These are phyloP conservation scores for Tetrapisispora namnaoensis DNA, from an alignment of 805 yeast genomes.

Conservation along the genomic window DNA sequence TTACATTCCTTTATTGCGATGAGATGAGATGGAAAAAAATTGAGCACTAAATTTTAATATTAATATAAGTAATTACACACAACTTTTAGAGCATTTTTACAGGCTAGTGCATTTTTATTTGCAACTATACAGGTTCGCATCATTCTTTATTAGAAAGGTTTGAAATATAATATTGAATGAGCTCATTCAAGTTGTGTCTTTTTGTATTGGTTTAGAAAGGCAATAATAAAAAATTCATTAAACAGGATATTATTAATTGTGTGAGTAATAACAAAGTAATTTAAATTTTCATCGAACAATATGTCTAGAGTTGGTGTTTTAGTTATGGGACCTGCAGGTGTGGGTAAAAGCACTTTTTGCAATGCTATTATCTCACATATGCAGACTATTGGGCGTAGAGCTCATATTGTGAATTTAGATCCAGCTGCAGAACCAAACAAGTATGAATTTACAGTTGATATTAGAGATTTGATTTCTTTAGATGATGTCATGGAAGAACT, in stretches of 20 bases:
- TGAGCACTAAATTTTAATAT: neutral
- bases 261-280: too few relatives aligned
- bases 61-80: neutral
- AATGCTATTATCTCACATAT: slow-evolving; percentile 77
- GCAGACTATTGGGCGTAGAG: slow-evolving; percentile 84
- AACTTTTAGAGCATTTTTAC: neutral
- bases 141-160: too few relatives aligned
- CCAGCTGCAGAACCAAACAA: slow-evolving; percentile 96
- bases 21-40: neutral
- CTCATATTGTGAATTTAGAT: slow-evolving; percentile 89
- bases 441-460: slow-evolving; percentile 86
- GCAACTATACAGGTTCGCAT: too few relatives aligned
- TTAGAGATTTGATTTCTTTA: slow-evolving; percentile 77
- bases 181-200: too few relatives aligned
- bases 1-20: too few relatives aligned
- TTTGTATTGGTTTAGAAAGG: too few relatives aligned
- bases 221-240: too few relatives aligned
- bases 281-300: too few relatives aligned
- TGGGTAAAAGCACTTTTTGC: slow-evolving; percentile 91
- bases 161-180: too few relatives aligned
- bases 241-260: too few relatives aligned
- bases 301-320: slow-evolving; percentile 95
- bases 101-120: neutral
- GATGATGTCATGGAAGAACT: slow-evolving; percentile 95
- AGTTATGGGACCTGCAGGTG: slow-evolving; percentile 97